These are phyloP conservation scores for Exophiala sideris DNA, from an alignment of 2,329 filamentous ascomycete genomes.

Conservation along the genomic window DNA sequence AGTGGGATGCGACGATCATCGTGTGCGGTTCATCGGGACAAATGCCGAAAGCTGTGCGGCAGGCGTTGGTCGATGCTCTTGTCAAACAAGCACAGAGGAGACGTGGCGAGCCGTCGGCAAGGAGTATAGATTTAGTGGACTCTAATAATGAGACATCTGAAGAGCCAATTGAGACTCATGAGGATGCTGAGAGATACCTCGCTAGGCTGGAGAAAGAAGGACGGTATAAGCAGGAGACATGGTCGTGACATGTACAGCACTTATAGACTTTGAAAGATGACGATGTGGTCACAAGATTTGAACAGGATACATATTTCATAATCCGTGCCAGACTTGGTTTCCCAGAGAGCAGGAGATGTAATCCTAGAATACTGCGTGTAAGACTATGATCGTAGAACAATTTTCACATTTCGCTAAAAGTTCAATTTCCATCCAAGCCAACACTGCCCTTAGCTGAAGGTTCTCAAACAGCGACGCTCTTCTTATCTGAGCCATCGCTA, in stretches of 20 bases:
- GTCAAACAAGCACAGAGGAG: slow-evolving; percentile 36
- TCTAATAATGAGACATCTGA: slow-evolving; percentile 44
- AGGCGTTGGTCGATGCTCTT: slow-evolving; percentile 63
- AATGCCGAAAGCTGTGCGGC: slow-evolving; percentile 68
- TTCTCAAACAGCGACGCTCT: slow-evolving; percentile 31
- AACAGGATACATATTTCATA: not conserved
- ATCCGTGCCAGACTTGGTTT: too few relatives aligned
- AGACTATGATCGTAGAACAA: not conserved
- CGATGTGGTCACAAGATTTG: not conserved
- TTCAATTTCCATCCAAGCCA: not conserved
- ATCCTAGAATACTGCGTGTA: not conserved
- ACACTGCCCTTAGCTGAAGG: not conserved
- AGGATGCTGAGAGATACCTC: slow-evolving; percentile 56
- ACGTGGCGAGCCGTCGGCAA: slow-evolving; percentile 21
- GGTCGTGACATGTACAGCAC: slow-evolving; percentile 50
- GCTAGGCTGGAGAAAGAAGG: slow-evolving; percentile 59
- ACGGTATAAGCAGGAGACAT: slow-evolving; percentile 67
- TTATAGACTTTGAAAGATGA: not conserved
- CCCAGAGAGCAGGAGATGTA: not conserved
- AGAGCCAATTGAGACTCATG: slow-evolving; percentile 33
- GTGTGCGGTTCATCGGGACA: slow-evolving; percentile 59
- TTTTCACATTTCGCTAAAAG: slow-evolving; percentile 2
- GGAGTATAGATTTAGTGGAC: slow-evolving; percentile 23
- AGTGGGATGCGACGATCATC: slow-evolving; percentile 50
- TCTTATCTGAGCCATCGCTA: slow-evolving; percentile 35